Evolutionary conservation across 2,329 filamentous ascomycete genomes (phyloP), one percentile per base, ranked within the genome.

Genomic region (Didymella pomorum): DNA sequence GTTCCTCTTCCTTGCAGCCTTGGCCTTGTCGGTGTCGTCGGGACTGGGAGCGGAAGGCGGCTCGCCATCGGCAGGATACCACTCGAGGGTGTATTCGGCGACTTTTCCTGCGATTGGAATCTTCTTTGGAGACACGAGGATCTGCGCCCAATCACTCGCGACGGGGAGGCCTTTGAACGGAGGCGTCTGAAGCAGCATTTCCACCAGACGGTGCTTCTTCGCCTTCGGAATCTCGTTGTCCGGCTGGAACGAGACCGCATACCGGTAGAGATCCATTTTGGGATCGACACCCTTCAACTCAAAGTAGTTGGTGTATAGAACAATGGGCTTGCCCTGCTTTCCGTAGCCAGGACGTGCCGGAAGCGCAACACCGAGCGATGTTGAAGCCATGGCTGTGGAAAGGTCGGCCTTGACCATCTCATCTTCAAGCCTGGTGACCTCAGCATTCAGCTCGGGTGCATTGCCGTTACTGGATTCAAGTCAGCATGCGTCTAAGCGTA

Each of bases 161-260:
- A 69, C 60, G 1, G 63, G 44, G 0, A 73, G 57, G 6, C 52
- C 66, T 8, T 68, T 20, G 47, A 81, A 79, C 0, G 71, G 69
- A 0, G 65, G 53, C 2, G 68, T 60, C n/a, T 68, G 50, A 8
- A 80, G 47, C 1, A 87, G 64, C 21, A 83, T 66, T 16, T 82
- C 71, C 16, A 87, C 74, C 5, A 86, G 73, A 5, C 80, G 79
- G 41, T 78, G 78, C 33, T 76, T 81, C 69, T 81, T 84, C 31
- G 76, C 76, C 51, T 79, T 80, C 3, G 64, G 71, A 6, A 60
- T 57, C 59, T 75, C 10, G 70, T 74, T 9, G 66, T 74, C 39
- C 80, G 62, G 14, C 74, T 70, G 63, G 76, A 74, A 67, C 0
- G 65, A 51, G 1, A 74, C 50, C 0, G 64, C 68, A 44, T 77